Percentiles rank a stretch among this genome's conserved stretches.
phyloP scores from a whole-genome alignment of 148 eudicot genomes.

The Pouteria glomerata region DNA sequence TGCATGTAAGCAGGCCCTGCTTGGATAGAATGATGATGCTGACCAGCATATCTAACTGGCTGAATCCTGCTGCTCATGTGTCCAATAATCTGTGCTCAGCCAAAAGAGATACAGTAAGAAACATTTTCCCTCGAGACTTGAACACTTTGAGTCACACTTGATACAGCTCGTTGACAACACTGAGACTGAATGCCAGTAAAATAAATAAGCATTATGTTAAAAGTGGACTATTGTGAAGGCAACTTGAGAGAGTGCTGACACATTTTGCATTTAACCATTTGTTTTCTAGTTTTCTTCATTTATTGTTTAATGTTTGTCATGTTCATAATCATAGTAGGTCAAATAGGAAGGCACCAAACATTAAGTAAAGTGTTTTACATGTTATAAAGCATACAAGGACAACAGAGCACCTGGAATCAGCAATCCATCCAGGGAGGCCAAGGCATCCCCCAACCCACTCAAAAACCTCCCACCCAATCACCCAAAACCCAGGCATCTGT shows the following conservation, averaged over 20 bases:
- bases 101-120: conserved; percentile 4
- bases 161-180: background rate
- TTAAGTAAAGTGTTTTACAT: too few species aligned
- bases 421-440: too few species aligned
- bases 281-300: background rate
- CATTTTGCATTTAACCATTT: background rate
- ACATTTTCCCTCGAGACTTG: background rate
- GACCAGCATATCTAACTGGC: conserved; percentile 46
- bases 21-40: conserved; percentile 64
- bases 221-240: background rate
- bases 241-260: background rate
- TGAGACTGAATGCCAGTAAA: background rate
- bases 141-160: background rate
- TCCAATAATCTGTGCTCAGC: conserved; percentile 40
- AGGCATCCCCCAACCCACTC: too few species aligned
- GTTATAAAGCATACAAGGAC: too few species aligned
- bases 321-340: too few species aligned
- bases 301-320: too few species aligned
- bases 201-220: background rate
- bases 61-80: conserved; percentile 54
- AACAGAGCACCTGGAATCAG: too few species aligned
- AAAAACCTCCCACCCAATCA: too few species aligned
- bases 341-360: too few species aligned
- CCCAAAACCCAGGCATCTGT: too few species aligned
- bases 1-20: conserved; percentile 50